Conservation (phyloP, 176 grass and related monocot species). For the Triticum urartu region DNA sequence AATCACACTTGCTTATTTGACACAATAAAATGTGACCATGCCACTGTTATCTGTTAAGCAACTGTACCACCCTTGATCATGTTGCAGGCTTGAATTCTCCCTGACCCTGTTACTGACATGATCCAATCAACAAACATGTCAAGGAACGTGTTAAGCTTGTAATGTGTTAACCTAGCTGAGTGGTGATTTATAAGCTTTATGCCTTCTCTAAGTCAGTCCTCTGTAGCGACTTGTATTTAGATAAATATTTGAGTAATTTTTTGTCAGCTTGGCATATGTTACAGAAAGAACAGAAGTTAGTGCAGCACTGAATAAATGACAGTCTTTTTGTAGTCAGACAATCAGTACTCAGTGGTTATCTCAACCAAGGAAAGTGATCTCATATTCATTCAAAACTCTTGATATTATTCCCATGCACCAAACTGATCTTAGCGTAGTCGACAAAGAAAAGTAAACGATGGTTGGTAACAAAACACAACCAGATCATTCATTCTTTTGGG, state of each 20-base stretch:
- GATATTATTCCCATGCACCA: background rate
- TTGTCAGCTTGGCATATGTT: background rate
- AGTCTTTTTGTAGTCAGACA: background rate
- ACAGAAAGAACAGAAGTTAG: background rate
- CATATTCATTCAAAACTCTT: background rate
- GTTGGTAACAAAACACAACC: background rate
- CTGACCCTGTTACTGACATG: background rate
- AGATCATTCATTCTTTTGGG: constrained; percentile 35
- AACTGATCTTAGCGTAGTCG: background rate
- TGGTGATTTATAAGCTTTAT: background rate
- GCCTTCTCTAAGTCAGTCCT: background rate
- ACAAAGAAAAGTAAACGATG: background rate
- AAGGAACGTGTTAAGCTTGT: background rate
- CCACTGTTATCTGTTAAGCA: background rate
- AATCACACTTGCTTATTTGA: background rate
- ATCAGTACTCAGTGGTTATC: background rate
- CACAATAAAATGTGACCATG: background rate
- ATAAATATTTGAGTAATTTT: background rate
- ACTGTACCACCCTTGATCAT: background rate
- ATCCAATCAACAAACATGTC: background rate
- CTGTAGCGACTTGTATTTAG: background rate
- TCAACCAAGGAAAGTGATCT: background rate
- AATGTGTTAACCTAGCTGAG: background rate
- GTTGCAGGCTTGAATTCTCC: background rate
- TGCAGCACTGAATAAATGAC: background rate